Evolutionary conservation across 176 grass and related monocot species (phyloP), one percentile per base, ranked within the genome.

Genomic region (Puccinellia tenuiflora): DNA sequence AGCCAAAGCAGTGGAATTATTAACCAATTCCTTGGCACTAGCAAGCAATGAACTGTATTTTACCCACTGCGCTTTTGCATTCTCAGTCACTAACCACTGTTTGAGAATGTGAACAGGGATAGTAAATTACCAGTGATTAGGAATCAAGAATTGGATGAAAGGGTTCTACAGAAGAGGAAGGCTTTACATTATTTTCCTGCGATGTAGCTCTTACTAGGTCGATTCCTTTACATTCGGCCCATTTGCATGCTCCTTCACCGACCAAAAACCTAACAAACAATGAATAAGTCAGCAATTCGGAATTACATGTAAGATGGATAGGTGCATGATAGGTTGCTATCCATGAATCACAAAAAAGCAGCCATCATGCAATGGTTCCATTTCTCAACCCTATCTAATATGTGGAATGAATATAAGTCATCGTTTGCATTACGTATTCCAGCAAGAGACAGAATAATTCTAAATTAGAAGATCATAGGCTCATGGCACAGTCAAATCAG

Each of bases 11-110:
- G 50, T 69, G 22, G 46, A 14, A 25, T 48, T 57, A 66, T 88
- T 67, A 38, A 55, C 45, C 1, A 14, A 53, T 85, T 84, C 52
- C 37, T 88, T 91, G 78, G 87, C 88, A 81, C 79, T 79, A 33
- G 62, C 82, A 91, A 98, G 90, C 90, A 95, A 85, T 48, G 76
- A 79, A 60, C 75, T 95, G 76, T 93, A 98, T 78, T 92, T 93
- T 39, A 77, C 42, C 96, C 92, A 98, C 64, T 90, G 96, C 24
- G 89, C 65, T 90, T 88, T 95, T 68, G 92, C 87, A 75, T 77
- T 95, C 40, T 98, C 89, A 60, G 96, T 95, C 82, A 98, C 90
- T 80, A 98, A 73, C 96, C 96, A 98, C 96, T 98, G 75, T 71
- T 72, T 75, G n/a, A 79, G 81, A 85, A 78, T 54, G n/a, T 17